phyloP scores from a whole-genome alignment of 192 early-diverging fungal genomes.

The Paraglomus brasilianum region DNA sequence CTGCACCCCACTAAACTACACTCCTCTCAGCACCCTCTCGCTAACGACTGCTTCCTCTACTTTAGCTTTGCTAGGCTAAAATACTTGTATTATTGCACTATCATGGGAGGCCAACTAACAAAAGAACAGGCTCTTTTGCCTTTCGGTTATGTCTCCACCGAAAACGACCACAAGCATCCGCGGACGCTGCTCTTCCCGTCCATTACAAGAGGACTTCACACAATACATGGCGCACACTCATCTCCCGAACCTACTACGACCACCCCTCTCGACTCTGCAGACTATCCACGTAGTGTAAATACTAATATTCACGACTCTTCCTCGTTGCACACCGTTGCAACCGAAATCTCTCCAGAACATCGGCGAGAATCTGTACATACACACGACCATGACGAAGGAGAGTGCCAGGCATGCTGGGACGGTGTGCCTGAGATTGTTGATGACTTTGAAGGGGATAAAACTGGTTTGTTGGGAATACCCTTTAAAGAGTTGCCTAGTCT shows the following conservation, averaged over 20 bases:
- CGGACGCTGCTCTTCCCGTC: not conserved
- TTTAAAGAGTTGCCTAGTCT: constrained; percentile 44
- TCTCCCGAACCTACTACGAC: not conserved
- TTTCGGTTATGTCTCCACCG: constrained; percentile 14
- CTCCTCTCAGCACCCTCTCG: too few relatives aligned
- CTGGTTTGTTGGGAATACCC: constrained; percentile 34
- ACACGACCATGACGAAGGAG: not conserved
- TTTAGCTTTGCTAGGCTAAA: too few relatives aligned
- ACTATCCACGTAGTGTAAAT: too few relatives aligned
- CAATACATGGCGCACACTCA: constrained; percentile 7
- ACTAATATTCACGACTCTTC: constrained; percentile 18
- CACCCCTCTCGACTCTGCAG: constrained; percentile 1
- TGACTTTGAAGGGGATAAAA: constrained; percentile 31
- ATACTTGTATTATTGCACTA: too few relatives aligned
- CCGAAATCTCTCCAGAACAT: constrained; percentile 8
- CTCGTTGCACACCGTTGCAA: constrained; percentile 6
- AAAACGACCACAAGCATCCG: not conserved
- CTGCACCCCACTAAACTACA: too few relatives aligned
- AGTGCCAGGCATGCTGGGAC: constrained; percentile 2
- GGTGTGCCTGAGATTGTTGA: not conserved
- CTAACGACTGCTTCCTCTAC: too few relatives aligned
- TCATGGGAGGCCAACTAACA: constrained; percentile 29
- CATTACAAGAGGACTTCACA: constrained; percentile 27
- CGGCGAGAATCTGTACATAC: not conserved
- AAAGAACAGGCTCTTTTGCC: constrained; percentile 29